Conservation (phyloP, 2,329 filamentous ascomycete species). For the Emergomyces africanus region DNA sequence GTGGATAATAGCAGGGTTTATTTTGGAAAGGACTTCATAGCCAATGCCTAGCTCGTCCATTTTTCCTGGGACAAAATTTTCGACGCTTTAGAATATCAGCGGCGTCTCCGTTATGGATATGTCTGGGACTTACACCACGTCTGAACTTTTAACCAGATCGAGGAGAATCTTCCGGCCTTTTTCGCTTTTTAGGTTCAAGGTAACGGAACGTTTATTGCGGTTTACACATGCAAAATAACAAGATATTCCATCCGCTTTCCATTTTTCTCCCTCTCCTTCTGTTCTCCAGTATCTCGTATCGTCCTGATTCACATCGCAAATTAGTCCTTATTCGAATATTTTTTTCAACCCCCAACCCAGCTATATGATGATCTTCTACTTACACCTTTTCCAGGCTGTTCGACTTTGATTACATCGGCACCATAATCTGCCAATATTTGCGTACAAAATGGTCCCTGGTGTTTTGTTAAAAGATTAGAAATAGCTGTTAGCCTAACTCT, state of each 20-base stretch:
- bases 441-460: slow-evolving; percentile 26
- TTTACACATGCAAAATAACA: slow-evolving; percentile 35
- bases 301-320: slow-evolving; percentile 10
- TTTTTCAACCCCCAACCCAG: slow-evolving; percentile 10
- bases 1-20: slow-evolving; percentile 31
- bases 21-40: slow-evolving; percentile 23
- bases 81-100: slow-evolving; percentile 17
- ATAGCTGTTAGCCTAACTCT: background rate
- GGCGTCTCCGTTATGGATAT: background rate
- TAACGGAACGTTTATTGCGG: slow-evolving; percentile 33
- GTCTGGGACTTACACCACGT: slow-evolving; percentile 23
- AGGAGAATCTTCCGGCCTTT: slow-evolving; percentile 21
- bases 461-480: background rate
- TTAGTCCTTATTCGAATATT: background rate
- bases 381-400: slow-evolving; percentile 24
- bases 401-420: slow-evolving; percentile 30
- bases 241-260: slow-evolving; percentile 23
- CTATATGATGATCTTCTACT: slow-evolving; percentile 14
- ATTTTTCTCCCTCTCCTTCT: slow-evolving; percentile 17
- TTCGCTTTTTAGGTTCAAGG: slow-evolving; percentile 20
- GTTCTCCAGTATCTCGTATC: slow-evolving; percentile 23
- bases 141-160: slow-evolving; percentile 23
- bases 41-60: slow-evolving; percentile 30
- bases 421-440: slow-evolving; percentile 37
- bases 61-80: slow-evolving; percentile 34